Base-by-base conservation (phyloP, 2,329 filamentous ascomycete genomes). In the Alternaria sp. region DNA sequence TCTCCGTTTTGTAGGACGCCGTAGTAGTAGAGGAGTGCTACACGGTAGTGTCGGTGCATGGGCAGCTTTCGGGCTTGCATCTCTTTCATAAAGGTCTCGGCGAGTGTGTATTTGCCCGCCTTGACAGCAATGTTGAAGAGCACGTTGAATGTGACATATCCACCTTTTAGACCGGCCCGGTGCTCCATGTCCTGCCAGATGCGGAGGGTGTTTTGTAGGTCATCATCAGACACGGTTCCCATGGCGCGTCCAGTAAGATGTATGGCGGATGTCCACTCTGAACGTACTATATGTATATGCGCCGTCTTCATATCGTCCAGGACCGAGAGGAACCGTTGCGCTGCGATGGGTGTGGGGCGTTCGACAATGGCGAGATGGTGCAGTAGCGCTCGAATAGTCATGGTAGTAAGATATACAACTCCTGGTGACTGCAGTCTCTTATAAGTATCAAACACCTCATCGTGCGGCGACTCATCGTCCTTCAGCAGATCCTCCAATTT, bases 181-280 rank as follows among this genome's bases (percentile, higher is more conserved):
- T 87, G 85, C 79, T 99, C 96, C 93, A 98, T 98, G 72, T 96
- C 89, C 67, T 88, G 89, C 94, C 95, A 99, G 23, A 96, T 80
- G 51, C 88, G 86, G 49, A 99, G 83, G 0, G 92, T 90, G 6
- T 88, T 86, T 78, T 92, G 83, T 46, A 92, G 79, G 77, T 93
- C 86, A 44, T 85, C 73, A 47, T 86, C 83, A 49, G 87, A 85
- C 43, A 89, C 83, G 11, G 74, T 83, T 9, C 86, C 83, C 67
- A 90, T 88, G 70, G 91, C 93, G 60, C 90, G 89, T 40, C 90
- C 90, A 10, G 92, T 91, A 73, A 96, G 91, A 19, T 91, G 87
- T 55, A 97, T 88, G 40, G 93, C 94, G 43, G 88, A 89, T 65
- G 92, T 97, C 94, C 94, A 99, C 74, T 97, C 89, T 0, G 84